Conservation (phyloP, 2,329 filamentous ascomycete genomes). For the Harringtonia aguacate region DNA sequence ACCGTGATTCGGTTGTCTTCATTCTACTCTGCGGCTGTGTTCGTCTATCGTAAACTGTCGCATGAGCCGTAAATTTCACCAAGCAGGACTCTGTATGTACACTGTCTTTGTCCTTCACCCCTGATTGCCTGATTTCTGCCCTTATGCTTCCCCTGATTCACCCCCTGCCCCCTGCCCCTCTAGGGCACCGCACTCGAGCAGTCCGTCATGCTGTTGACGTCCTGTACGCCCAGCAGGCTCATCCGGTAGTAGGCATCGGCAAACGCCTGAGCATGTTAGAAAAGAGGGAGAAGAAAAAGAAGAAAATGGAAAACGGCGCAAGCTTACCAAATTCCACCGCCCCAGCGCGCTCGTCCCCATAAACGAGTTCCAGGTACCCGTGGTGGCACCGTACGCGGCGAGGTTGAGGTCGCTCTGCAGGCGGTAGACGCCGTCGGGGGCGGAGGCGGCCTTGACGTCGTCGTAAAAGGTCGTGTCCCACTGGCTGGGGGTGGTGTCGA, state of each 20-base stretch:
- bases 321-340: constrained; percentile 29
- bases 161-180: too few species aligned
- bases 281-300: background rate
- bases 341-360: constrained; percentile 20
- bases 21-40: too few species aligned
- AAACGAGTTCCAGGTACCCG: constrained; percentile 26
- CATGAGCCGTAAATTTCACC: too few species aligned
- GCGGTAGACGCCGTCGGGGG: constrained; percentile 19
- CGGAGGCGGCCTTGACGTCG: constrained; percentile 21
- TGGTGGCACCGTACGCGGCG: constrained; percentile 23
- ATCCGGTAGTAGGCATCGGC: constrained; percentile 43
- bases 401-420: constrained; percentile 30
- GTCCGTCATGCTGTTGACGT: constrained; percentile 43
- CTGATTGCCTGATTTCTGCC: too few species aligned
- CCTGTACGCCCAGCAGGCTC: constrained; percentile 43
- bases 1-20: too few species aligned
- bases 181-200: constrained; percentile 21
- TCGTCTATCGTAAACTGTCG: too few species aligned
- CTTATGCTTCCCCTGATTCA: too few species aligned
- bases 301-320: background rate
- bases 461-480: constrained; percentile 40
- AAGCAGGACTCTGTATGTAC: too few species aligned
- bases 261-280: constrained; percentile 25
- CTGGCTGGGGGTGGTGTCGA: constrained; percentile 35
- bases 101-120: too few species aligned